A percentile compares a stretch with the other conserved stretches of the same genome.
Conservation (phyloP, 768 basidiomycete species). For the Lactarius hatsudake region DNA sequence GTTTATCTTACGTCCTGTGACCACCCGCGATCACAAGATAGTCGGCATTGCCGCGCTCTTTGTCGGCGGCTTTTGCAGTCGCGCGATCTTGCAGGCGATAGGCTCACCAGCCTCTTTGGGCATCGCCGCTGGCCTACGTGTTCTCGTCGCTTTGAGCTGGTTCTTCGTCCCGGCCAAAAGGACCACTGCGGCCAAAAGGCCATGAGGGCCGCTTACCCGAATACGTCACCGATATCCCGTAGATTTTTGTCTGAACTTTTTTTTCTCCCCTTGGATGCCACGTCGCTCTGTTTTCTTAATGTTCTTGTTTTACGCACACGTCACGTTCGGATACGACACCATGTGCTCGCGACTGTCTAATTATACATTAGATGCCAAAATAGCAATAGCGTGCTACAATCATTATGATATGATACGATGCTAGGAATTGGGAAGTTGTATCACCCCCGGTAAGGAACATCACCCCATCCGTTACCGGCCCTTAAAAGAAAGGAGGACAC, state of each 20-base stretch:
- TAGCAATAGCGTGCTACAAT: background rate
- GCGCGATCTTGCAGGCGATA: slow-evolving; percentile 55
- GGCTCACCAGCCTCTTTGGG: slow-evolving; percentile 67
- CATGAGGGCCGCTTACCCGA: background rate
- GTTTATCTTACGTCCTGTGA: slow-evolving; percentile 54
- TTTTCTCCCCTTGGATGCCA: background rate
- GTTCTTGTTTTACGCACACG: background rate
- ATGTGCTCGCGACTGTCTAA: background rate
- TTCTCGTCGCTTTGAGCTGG: slow-evolving; percentile 64
- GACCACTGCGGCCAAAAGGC: slow-evolving; percentile 2
- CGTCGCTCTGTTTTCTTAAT: too few relatives aligned
- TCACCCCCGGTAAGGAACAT: slow-evolving; percentile 42
- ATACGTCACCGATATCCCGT: background rate
- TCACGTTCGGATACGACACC: background rate
- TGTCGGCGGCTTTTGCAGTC: slow-evolving; percentile 67
- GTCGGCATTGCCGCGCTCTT: slow-evolving; percentile 69
- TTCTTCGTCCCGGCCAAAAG: slow-evolving; percentile 53
- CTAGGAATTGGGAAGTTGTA: slow-evolving; percentile 26
- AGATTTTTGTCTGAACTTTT: background rate
- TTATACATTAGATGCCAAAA: background rate
- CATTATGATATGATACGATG: background rate
- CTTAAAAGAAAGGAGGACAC: slow-evolving; percentile 32
- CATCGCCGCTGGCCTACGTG: slow-evolving; percentile 58
- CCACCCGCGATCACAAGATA: slow-evolving; percentile 67
- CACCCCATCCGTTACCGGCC: slow-evolving; percentile 32